These are phyloP conservation scores for Leccinum aurantiacum DNA, from an alignment of 768 basidiomycete species.

Conservation along the genomic window DNA sequence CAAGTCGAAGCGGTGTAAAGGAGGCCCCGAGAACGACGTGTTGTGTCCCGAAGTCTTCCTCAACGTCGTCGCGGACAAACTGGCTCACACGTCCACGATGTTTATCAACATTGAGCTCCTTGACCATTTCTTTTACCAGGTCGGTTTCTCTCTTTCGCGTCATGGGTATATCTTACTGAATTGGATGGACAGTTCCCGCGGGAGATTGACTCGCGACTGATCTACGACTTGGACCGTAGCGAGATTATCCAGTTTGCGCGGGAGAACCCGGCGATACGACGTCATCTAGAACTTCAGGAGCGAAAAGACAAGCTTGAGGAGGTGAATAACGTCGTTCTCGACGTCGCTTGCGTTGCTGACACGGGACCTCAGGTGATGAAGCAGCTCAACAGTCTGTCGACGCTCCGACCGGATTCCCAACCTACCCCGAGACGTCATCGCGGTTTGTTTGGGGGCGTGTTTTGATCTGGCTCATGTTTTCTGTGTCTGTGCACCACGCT, in stretches of 20 bases:
- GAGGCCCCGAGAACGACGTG: conserved; percentile 83
- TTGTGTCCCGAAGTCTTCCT: conserved; percentile 98
- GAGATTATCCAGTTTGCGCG: conserved; percentile 92
- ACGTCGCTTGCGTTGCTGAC: conserved; percentile 6
- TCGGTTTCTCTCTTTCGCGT: conserved; percentile 33
- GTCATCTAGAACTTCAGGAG: conserved; percentile 91
- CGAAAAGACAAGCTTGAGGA: conserved; percentile 97
- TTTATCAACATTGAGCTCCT: conserved; percentile 99
- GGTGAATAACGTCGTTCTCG: conserved; percentile 39
- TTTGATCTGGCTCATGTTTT: conserved; percentile 43
- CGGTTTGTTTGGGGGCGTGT: conserved; percentile 77
- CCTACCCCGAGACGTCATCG: conserved; percentile 70
- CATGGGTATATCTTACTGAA: background rate
- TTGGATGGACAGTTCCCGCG: conserved; percentile 77
- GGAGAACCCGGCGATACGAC: conserved; percentile 87
- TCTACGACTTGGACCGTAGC: conserved; percentile 89
- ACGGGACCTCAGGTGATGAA: conserved; percentile 76
- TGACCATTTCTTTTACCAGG: conserved; percentile 99
- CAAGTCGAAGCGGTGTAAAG: conserved; percentile 84
- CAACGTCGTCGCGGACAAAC: conserved; percentile 93
- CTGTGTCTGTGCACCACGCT: conserved; percentile 2
- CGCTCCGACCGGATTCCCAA: conserved; percentile 80
- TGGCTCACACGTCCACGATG: conserved; percentile 94
- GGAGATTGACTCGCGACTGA: conserved; percentile 90
- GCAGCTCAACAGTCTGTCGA: conserved; percentile 88